Evolutionary conservation across 2,329 filamentous ascomycete species (phyloP), one percentile per base, ranked within the genome.

Genomic region (Paecilomyces niveus): DNA sequence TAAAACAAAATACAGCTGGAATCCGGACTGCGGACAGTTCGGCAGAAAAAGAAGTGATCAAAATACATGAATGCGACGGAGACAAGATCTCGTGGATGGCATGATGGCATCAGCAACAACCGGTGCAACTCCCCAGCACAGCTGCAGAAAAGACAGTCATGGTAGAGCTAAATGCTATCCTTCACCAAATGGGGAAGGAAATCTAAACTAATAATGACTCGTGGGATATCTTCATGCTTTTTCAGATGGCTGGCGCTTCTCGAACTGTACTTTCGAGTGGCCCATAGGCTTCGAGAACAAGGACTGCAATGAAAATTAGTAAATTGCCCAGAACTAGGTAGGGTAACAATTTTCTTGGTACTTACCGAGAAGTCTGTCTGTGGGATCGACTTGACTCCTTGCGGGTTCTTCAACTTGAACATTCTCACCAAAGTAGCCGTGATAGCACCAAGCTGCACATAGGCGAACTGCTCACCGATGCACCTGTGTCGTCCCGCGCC

Each of bases 391-490:
- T 76, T 76, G 60, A 74, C 79, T 0, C 82, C 85, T 57, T 84
- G 80, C 4, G 82, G 63, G 52, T 85, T 87, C 54, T 69, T 74
- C 52, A 89, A 77, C 68, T 80, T 83, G 67, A 89, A 82, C 54
- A 84, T 76, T 10, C 86, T 76, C 9, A 89, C 81, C 60, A 89
- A 71, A 0, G 81, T 84, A 0, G 81, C 80, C 24, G 89, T 73
- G 60, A 90, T 89, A 8, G 84, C 84, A 15, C 81, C 80, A 50
- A 90, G 70, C 67, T 90, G 88, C 52, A 88, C 72, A 65, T 90
- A 89, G 0, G 88, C 87, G 70, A 90, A 90, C 69, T 89, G 87
- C 75, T 90, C 88, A 18, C 88, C 88, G 59, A 91, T 89, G 65
- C 88, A 90, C 21, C 88, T 78, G 70, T 91, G 88, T 52, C 88